These are phyloP conservation scores for Phialocephala subalpina DNA, from an alignment of 2,329 filamentous ascomycete species.

Conservation along the genomic window DNA sequence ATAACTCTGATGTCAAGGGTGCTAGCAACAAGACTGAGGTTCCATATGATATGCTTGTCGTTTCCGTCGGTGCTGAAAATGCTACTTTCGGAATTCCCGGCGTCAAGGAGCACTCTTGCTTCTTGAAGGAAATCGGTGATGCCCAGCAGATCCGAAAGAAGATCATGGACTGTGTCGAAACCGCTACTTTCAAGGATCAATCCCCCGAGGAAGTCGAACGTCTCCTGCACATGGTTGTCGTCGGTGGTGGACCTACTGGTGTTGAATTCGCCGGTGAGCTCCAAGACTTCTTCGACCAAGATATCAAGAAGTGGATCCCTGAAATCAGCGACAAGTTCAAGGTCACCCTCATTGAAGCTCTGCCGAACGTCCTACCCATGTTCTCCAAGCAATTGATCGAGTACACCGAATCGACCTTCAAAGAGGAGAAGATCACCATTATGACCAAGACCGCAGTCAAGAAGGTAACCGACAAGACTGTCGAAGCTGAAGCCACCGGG, in stretches of 20 bases:
- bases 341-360: slow-evolving; percentile 95
- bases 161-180: slow-evolving; percentile 99
- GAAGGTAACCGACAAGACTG: slow-evolving; percentile 89
- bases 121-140: slow-evolving; percentile 97
- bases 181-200: slow-evolving; percentile 98
- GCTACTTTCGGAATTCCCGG: slow-evolving; percentile 98
- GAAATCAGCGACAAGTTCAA: slow-evolving; percentile 95
- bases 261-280: slow-evolving; percentile 99
- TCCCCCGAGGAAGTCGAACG: slow-evolving; percentile 86
- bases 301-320: slow-evolving; percentile 97
- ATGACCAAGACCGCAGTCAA: slow-evolving; percentile 99
- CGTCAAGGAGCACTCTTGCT: slow-evolving; percentile 94
- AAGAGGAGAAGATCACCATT: slow-evolving; percentile 98
- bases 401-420: slow-evolving; percentile 98
- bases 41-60: slow-evolving; percentile 96
- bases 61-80: slow-evolving; percentile 97
- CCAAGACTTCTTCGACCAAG: slow-evolving; percentile 98
- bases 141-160: slow-evolving; percentile 96
- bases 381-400: slow-evolving; percentile 99
- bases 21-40: slow-evolving; percentile 84
- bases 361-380: slow-evolving; percentile 95
- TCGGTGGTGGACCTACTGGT: slow-evolving; percentile 92
- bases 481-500: slow-evolving; percentile 85
- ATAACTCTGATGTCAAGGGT: slow-evolving; percentile 93
- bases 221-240: slow-evolving; percentile 96